phyloP scores from a whole-genome alignment of 192 early-diverging fungal species.

The Coemansia sp. region DNA sequence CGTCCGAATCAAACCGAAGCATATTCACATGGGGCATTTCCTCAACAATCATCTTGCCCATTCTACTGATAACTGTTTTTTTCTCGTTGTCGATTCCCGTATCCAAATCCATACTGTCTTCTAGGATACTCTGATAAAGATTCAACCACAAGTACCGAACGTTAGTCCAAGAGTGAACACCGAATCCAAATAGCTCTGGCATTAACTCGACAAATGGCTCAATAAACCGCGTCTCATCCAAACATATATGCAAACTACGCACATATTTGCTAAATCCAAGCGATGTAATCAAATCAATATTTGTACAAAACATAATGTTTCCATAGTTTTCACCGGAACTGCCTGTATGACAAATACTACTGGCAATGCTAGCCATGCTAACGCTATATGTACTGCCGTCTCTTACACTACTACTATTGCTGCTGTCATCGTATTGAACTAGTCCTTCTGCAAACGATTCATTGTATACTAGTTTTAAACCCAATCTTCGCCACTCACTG shows the following conservation, averaged over 20 bases:
- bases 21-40: neutral
- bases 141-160: neutral
- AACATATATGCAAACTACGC: neutral
- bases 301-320: neutral
- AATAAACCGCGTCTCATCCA: constrained; percentile 1
- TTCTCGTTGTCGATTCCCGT: neutral
- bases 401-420: too few relatives aligned
- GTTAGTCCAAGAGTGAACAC: neutral
- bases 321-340: neutral
- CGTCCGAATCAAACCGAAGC: neutral
- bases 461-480: neutral
- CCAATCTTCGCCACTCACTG: neutral
- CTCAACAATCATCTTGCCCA: neutral
- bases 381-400: too few relatives aligned
- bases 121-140: neutral
- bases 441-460: neutral
- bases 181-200: neutral
- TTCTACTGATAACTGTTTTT: neutral
- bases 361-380: too few relatives aligned
- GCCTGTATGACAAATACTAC: neutral
- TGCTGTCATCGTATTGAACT: neutral
- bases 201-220: constrained; percentile 1
- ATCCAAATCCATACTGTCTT: neutral
- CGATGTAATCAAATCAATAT: constrained; percentile 8
- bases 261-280: neutral